phyloP scores from a whole-genome alignment of 164 flowering plant species.

The Aristolochia californica region DNA sequence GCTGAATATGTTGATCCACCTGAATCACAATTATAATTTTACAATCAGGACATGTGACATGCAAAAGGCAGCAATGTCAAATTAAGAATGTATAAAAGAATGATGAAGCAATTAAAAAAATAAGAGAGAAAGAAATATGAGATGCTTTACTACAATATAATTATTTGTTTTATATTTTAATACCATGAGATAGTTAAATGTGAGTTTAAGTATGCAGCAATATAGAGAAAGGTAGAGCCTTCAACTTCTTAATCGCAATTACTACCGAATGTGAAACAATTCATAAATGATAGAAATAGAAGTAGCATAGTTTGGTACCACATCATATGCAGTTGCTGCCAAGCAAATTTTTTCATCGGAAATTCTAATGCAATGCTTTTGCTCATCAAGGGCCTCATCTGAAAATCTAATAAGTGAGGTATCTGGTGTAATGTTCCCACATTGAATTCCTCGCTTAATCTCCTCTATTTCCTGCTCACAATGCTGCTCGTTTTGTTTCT shows the following conservation, averaged over 20 bases:
- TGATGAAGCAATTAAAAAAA: too few species aligned
- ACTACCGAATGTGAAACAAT: too few species aligned
- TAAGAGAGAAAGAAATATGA: too few species aligned
- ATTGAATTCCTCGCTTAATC: constrained; percentile 40
- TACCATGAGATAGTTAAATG: too few species aligned
- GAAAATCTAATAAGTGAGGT: constrained; percentile 60
- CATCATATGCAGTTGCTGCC: constrained; percentile 81
- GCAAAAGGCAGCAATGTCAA: background rate
- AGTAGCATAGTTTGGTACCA: too few species aligned
- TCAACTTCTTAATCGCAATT: too few species aligned
- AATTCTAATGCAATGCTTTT: constrained; percentile 81
- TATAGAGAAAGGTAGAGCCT: too few species aligned
- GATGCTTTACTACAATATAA: too few species aligned
- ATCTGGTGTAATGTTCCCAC: constrained; percentile 54
- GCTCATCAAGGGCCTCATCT: constrained; percentile 90
- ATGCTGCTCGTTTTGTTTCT: constrained; percentile 74
- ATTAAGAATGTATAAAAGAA: too few species aligned
- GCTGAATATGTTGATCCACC: constrained; percentile 92
- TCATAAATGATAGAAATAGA: too few species aligned
- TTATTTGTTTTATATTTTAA: too few species aligned
- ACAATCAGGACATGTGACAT: background rate
- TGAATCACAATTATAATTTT: constrained; percentile 18
- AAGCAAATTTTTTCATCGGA: constrained; percentile 93
- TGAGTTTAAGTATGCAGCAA: too few species aligned
- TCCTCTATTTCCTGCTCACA: constrained; percentile 86